A percentile compares a stretch with the other conserved stretches of the same genome.
Conservation (phyloP, 495 filamentous ascomycete genomes). For the Tetracladium setigerum region DNA sequence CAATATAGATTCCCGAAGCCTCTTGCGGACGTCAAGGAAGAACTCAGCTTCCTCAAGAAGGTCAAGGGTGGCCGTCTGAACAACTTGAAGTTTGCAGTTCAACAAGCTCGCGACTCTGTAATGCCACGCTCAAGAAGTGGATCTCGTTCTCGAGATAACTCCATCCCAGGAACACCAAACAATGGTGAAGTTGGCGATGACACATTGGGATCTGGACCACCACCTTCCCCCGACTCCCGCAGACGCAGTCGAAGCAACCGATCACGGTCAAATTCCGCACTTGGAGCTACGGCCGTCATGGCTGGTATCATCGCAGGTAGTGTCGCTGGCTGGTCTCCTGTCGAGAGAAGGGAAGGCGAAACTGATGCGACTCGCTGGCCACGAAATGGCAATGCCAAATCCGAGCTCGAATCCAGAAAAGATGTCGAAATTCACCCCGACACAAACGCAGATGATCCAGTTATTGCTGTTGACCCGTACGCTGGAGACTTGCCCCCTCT, state of each 20-base stretch:
- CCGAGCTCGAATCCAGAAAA: conserved; percentile 49
- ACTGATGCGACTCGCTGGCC: conserved; percentile 42
- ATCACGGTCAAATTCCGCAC: conserved; percentile 79
- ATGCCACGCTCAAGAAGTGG: conserved; percentile 65
- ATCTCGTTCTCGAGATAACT: conserved; percentile 65
- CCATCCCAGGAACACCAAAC: conserved; percentile 62
- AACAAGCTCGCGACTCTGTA: conserved; percentile 68
- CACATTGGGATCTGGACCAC: conserved; percentile 41
- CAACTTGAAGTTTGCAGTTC: conserved; percentile 75
- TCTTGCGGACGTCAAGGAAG: conserved; percentile 67
- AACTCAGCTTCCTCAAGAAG: conserved; percentile 81
- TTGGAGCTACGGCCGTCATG: conserved; percentile 79
- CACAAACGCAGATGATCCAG: conserved; percentile 36
- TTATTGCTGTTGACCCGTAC: conserved; percentile 39
- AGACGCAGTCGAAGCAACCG: conserved; percentile 58
- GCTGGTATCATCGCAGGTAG: conserved; percentile 82
- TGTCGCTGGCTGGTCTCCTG: conserved; percentile 81
- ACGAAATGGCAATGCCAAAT: conserved; percentile 26
- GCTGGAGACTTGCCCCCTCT: conserved; percentile 46
- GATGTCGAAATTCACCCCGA: conserved; percentile 18
- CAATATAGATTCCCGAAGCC: conserved; percentile 66
- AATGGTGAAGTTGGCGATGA: conserved; percentile 34
- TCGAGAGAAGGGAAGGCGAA: conserved; percentile 50
- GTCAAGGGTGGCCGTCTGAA: conserved; percentile 87
- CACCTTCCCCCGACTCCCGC: conserved; percentile 64